Conservation (phyloP, 192 early-diverging fungal species). For the Entomortierella chlamydospora region DNA sequence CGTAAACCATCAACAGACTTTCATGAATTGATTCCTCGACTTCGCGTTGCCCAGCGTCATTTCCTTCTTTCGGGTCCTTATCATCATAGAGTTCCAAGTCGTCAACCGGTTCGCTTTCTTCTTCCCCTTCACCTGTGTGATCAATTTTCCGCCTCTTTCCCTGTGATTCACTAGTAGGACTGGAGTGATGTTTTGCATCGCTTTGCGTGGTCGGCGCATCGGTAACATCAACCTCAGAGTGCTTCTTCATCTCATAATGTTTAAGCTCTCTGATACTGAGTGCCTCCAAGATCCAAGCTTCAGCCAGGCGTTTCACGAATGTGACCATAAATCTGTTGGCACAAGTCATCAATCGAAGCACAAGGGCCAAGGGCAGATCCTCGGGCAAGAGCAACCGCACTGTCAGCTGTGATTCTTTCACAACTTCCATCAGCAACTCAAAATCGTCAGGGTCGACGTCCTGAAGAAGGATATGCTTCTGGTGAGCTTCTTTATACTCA, state of each 20-base stretch:
- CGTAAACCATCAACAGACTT: constrained; percentile 41
- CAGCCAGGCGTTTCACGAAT: constrained; percentile 28
- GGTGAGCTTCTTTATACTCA: constrained; percentile 20
- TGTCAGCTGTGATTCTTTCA: constrained; percentile 27
- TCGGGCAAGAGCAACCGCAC: constrained; percentile 18
- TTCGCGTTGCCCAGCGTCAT: background rate
- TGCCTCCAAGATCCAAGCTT: constrained; percentile 28
- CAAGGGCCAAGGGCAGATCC: constrained; percentile 32
- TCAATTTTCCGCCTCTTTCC: constrained; percentile 7
- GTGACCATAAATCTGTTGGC: constrained; percentile 31
- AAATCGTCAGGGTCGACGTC: constrained; percentile 37
- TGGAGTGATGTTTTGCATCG: background rate
- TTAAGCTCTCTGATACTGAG: constrained; percentile 10
- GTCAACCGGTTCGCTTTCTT: background rate
- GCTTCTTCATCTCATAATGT: constrained; percentile 3
- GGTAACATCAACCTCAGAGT: background rate
- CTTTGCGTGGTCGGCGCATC: background rate
- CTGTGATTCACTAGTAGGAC: background rate
- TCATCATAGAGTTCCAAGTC: background rate
- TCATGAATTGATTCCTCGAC: constrained; percentile 25
- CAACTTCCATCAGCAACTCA: constrained; percentile 29
- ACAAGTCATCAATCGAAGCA: constrained; percentile 35
- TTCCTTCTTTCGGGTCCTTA: background rate
- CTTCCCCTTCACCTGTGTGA: background rate
- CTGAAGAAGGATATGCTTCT: constrained; percentile 21